Evolutionary conservation across 2,329 filamentous ascomycete species (phyloP).

Genomic region (Colletotrichum eremochloae): DNA sequence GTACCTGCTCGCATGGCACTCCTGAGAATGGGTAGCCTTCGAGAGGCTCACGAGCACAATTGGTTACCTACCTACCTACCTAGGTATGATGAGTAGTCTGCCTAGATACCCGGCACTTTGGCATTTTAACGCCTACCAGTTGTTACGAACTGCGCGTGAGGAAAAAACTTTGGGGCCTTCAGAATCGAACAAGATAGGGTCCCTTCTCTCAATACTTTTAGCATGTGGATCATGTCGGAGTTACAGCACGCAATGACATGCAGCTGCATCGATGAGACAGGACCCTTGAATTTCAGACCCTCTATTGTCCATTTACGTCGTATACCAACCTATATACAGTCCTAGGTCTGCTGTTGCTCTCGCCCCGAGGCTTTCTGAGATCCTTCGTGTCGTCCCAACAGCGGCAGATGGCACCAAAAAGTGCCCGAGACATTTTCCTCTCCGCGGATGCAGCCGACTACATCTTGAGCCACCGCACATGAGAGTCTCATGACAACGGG

Average conservation of each 20-base stretch:
- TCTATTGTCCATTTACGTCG: not conserved
- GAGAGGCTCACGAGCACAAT: not conserved
- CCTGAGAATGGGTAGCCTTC: not conserved
- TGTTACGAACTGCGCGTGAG: too few species aligned
- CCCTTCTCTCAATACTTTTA: not conserved
- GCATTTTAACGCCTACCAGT: not conserved
- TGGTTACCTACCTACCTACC: not conserved
- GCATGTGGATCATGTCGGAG: slow-evolving; percentile 8
- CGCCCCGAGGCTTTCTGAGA: not conserved
- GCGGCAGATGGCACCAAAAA: not conserved
- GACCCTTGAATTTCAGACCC: not conserved
- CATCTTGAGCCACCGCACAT: not conserved
- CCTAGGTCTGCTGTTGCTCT: not conserved
- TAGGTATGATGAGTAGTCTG: not conserved
- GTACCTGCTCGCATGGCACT: not conserved
- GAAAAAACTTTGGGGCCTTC: not conserved
- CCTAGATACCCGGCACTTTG: not conserved
- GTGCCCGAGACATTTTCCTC: not conserved
- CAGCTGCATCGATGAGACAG: not conserved
- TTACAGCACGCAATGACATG: slow-evolving; percentile 9
- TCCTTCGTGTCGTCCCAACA: not conserved
- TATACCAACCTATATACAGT: slow-evolving; percentile 4
- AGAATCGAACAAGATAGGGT: not conserved
- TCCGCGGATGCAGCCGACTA: slow-evolving; percentile 4
- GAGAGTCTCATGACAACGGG: not conserved